Percentiles rank a stretch among this genome's conserved stretches.
phyloP scores from a whole-genome alignment of 768 basidiomycete species.

The Fomitopsis pulvina region DNA sequence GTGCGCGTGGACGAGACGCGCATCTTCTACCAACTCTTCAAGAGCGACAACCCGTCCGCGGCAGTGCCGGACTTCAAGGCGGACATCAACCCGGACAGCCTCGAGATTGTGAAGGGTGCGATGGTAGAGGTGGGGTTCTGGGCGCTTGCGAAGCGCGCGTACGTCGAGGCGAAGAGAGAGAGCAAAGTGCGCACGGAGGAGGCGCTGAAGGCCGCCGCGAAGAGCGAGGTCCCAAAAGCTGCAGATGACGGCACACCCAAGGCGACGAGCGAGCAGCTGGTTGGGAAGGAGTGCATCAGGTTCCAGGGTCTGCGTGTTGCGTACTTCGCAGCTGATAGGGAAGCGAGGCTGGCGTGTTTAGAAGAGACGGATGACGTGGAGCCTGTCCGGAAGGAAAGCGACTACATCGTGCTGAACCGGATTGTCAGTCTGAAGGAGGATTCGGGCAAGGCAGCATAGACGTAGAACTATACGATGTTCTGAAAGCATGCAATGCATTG shows the following conservation, averaged over 20 bases:
- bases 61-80: constrained; percentile 67
- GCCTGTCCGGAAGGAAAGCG: constrained; percentile 53
- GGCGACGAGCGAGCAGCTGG: constrained; percentile 70
- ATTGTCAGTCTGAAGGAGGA: constrained; percentile 96
- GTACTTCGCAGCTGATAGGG: constrained; percentile 92
- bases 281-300: constrained; percentile 87
- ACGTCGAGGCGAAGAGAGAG: constrained; percentile 59
- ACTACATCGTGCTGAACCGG: constrained; percentile 80
- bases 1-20: constrained; percentile 85
- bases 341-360: constrained; percentile 61
- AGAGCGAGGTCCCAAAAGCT: constrained; percentile 17
- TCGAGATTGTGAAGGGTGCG: constrained; percentile 75
- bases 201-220: constrained; percentile 42
- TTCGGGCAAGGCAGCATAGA: constrained; percentile 54
- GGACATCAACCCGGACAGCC: constrained; percentile 78
- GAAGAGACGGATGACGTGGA: constrained; percentile 41
- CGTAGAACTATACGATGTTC: not conserved
- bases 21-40: constrained; percentile 91
- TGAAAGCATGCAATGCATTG: not conserved
- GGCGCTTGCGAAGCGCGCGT: constrained; percentile 63
- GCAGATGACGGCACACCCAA: constrained; percentile 54
- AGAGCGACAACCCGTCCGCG: constrained; percentile 79
- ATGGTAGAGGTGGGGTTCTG: constrained; percentile 90
- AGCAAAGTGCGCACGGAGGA: constrained; percentile 56
- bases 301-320: constrained; percentile 97